Conservation (phyloP, 1,139 yeast genomes). For the Spathaspora sp. region DNA sequence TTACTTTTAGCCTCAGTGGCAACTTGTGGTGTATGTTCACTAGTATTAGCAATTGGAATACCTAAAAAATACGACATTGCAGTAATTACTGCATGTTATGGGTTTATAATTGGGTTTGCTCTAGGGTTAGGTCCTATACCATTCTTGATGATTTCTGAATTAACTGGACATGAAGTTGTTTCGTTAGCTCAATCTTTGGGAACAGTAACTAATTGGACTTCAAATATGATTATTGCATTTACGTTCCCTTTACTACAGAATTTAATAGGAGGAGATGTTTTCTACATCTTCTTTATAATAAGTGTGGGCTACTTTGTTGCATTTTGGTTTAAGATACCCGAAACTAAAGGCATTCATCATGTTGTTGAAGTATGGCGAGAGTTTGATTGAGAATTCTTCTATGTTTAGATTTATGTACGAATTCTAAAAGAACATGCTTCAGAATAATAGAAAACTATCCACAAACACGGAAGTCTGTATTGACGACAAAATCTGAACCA, state of each 20-base stretch:
- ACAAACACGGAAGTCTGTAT: not conserved
- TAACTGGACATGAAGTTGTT: slow-evolving; percentile 69
- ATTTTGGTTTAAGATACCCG: slow-evolving; percentile 30
- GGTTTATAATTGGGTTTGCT: slow-evolving; percentile 77
- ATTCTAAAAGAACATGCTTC: not conserved
- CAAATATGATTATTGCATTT: slow-evolving; percentile 76
- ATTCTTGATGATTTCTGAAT: slow-evolving; percentile 76
- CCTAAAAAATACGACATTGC: slow-evolving; percentile 33
- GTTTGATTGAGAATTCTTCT: slow-evolving; percentile 5
- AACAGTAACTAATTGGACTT: slow-evolving; percentile 80
- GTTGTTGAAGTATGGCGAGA: slow-evolving; percentile 31
- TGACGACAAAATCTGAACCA: not conserved
- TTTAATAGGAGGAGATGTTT: slow-evolving; percentile 29
- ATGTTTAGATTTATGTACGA: not conserved
- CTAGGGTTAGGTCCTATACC: slow-evolving; percentile 92
- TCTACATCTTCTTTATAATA: slow-evolving; percentile 27
- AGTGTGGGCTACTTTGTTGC: slow-evolving; percentile 21
- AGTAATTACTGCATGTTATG: slow-evolving; percentile 58
- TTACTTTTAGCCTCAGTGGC: slow-evolving; percentile 59
- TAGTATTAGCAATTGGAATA: slow-evolving; percentile 65
- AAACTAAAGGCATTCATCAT: slow-evolving; percentile 29
- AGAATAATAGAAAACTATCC: no score
- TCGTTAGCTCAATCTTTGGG: slow-evolving; percentile 88
- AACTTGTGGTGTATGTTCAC: slow-evolving; percentile 62
- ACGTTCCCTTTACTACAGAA: slow-evolving; percentile 56